Evolutionary conservation across 441 rosid species (phyloP), one percentile per base, ranked within the genome.

Genomic region (Jatropha podagrica): DNA sequence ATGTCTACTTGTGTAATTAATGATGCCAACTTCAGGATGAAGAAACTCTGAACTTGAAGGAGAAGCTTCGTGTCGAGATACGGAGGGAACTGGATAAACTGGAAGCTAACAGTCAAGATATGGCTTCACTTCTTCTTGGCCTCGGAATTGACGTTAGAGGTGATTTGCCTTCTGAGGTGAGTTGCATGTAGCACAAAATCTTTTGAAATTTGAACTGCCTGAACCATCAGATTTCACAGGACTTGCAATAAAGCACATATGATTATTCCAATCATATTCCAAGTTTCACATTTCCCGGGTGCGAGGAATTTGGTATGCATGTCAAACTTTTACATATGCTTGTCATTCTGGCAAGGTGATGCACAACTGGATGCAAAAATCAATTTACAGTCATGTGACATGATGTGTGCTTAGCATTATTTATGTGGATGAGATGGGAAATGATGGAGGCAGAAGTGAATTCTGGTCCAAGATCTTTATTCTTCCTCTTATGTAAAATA

Each of bases 71-170:
- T 0, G 37, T 13, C 37, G 76, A 73, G 58, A 48, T 77, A 12
- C 72, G 73, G 55, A 77, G 66, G 52, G 73, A 77, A 23, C 59
- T 77, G 27, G 66, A 68, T 44, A 58, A 17, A 46, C 72, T 77
- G 72, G 80, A 77, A 68, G 58, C 54, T 20, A 67, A 41, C 32
- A 65, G 73, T 41, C 20, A 20, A 27, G 80, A 77, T 42, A 72
- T 77, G 80, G 76, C 76, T 37, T 73, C 76, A 15, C 58, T 77
- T 60, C 76, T 77, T 23, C 73, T 69, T 26, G 68, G 80, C 18
- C 68, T 77, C 55, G 80, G 80, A 51, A 72, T 77, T 44, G 49
- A 48, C 18, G 41, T 49, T 40, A 73, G 69, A 52, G 65, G 75
- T 54, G 66, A 69, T 48, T 8, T 11, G 9, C 32, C 71, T 68